Conservation (phyloP, 1,284 basidiomycete species). For the Bjerkandera adusta region DNA sequence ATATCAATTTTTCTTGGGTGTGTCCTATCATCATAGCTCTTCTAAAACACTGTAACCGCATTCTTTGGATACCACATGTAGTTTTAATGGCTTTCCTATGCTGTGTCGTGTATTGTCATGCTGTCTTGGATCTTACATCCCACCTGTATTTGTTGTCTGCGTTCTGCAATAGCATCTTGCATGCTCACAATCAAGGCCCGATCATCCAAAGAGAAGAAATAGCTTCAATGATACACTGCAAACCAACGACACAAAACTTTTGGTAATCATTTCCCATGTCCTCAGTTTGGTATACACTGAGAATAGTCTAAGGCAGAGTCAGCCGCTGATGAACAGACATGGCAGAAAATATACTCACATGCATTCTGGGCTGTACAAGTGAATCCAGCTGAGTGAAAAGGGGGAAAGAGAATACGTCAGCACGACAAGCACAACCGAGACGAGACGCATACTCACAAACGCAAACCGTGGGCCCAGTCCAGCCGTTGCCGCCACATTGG, state of each 20-base stretch:
- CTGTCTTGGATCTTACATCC: conserved; percentile 3
- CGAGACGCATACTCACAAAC: background rate
- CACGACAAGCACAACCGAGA: background rate
- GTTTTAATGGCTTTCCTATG: conserved; percentile 3
- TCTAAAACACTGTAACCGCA: background rate
- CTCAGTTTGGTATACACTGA: conserved; percentile 15
- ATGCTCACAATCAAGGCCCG: too few species aligned
- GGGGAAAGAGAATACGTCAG: background rate
- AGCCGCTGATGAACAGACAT: background rate
- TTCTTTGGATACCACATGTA: conserved; percentile 13
- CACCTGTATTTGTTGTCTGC: conserved; percentile 1
- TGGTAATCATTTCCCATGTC: too few species aligned
- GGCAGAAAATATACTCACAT: conserved; percentile 8
- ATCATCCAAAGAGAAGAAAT: too few species aligned
- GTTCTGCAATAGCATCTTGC: too few species aligned
- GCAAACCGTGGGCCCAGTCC: conserved; percentile 15
- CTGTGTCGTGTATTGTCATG: conserved; percentile 2
- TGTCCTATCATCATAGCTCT: background rate
- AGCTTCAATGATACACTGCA: too few species aligned
- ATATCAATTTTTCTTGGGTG: too few species aligned
- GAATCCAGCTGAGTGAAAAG: conserved; percentile 5
- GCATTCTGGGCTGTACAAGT: conserved; percentile 11
- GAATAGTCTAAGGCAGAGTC: conserved; percentile 15
- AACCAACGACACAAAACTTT: too few species aligned
- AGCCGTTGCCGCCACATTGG: conserved; percentile 16